Conservation (phyloP, 2,329 filamentous ascomycete genomes). For the Exophiala lecanii-corni region DNA sequence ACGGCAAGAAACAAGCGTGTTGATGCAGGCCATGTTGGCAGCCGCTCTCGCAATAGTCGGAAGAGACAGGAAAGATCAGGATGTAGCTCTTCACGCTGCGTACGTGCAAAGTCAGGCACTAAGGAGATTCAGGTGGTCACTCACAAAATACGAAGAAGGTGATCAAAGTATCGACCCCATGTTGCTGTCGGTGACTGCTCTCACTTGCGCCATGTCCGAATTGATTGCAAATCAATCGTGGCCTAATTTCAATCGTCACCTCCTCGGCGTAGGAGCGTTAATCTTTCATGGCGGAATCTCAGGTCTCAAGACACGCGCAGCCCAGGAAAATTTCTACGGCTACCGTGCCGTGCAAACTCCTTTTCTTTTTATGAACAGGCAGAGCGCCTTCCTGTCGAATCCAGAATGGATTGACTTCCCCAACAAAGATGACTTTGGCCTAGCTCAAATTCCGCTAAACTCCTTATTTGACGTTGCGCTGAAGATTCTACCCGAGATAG, state of each 20-base stretch:
- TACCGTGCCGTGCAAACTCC: slow-evolving; percentile 17
- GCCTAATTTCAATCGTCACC: slow-evolving; percentile 20
- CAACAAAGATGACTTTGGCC: slow-evolving; percentile 9
- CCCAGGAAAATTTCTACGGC: slow-evolving; percentile 16
- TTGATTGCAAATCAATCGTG: slow-evolving; percentile 17
- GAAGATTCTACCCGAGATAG: slow-evolving; percentile 15
- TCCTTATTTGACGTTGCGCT: slow-evolving; percentile 18
- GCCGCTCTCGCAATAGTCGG: slow-evolving; percentile 17
- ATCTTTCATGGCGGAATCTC: slow-evolving; percentile 13
- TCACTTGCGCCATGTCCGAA: slow-evolving; percentile 21
- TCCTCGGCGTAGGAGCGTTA: slow-evolving; percentile 16
- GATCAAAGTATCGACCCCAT: slow-evolving; percentile 12
- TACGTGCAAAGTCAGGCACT: slow-evolving; percentile 17
- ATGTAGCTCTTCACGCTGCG: slow-evolving; percentile 11
- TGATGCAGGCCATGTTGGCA: slow-evolving; percentile 16
- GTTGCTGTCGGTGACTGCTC: slow-evolving; percentile 14
- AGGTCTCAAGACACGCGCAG: slow-evolving; percentile 1
- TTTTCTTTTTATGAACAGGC: slow-evolving; percentile 19
- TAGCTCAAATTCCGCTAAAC: slow-evolving; percentile 15
- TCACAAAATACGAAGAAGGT: slow-evolving; percentile 13
- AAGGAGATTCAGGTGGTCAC: slow-evolving; percentile 12
- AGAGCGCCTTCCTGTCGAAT: slow-evolving; percentile 13
- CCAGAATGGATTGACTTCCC: slow-evolving; percentile 17
- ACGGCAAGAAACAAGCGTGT: slow-evolving; percentile 12
- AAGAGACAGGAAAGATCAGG: slow-evolving; percentile 11